Base-by-base conservation (phyloP, 495 filamentous ascomycete species). In the Penicillium herquei region DNA sequence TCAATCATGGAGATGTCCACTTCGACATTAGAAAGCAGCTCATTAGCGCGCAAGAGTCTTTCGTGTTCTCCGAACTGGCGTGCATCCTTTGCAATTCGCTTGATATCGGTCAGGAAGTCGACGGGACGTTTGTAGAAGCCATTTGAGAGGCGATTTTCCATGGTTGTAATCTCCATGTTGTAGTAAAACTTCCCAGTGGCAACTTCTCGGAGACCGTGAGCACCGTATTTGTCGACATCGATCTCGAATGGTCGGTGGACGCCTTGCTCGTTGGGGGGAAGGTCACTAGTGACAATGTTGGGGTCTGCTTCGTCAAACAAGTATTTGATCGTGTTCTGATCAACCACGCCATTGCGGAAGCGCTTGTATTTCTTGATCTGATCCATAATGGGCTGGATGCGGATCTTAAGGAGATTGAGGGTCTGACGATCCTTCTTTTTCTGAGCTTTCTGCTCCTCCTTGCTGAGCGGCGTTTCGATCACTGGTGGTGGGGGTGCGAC, bases 361-460 rank as follows among this genome's bases (percentile, higher is more conserved):
- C 87, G 87, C 66, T 87, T 88, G 69, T 94, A 92, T 55, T 82
- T 84, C 61, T 94, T 89, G 55, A 97, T 89, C 71, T 95, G 88
- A 57, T 98, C 93, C 91, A 98, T 96, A 59, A 96, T 87, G 11
- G 88, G 88, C 70, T 96, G 91, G 49, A 98, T 84, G 21, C 87
- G 79, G 14, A 93, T 79, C 72, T 97, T 98, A 51, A 98, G 74
- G 51, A 87, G 69, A 67, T 97, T 96, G 35, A 96, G 76, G 3
- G 82, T 81, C 51, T 90, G 83, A 33, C 87, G 82, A 68, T 98
- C 95, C 39, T 83, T 81, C 70, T 88, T 84, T 64, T 87, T 90
- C 73, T 91, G 89, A 2, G 82, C 84, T 61, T 89, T 89, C 39
- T 88, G 79, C 67, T 96, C 86, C 49, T 89, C 88, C 63, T 90